Conservation (phyloP, 2,329 filamentous ascomycete species). For the Colletotrichum sidae region DNA sequence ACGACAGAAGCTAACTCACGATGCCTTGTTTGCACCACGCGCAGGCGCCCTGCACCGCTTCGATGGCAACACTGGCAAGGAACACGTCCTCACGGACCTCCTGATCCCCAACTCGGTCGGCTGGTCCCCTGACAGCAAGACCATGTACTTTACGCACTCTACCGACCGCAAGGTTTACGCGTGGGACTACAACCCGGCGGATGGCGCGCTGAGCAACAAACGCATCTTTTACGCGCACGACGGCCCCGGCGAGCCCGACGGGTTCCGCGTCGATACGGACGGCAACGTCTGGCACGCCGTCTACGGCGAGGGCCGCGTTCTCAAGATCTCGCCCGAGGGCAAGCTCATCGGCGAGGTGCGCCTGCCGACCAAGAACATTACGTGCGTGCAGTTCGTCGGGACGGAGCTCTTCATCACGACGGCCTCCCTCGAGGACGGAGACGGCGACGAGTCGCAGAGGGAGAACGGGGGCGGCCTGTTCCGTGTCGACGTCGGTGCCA, state of each 20-base stretch:
- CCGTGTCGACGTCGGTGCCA: constrained; percentile 79
- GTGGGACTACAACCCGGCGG: constrained; percentile 77
- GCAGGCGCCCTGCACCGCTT: constrained; percentile 81
- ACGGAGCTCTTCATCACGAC: constrained; percentile 83
- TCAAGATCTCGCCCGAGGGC: constrained; percentile 78
- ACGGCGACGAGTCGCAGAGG: constrained; percentile 68
- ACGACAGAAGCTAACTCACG: constrained; percentile 10
- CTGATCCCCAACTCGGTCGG: constrained; percentile 88
- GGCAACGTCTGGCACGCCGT: constrained; percentile 91
- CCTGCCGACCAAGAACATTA: constrained; percentile 82
- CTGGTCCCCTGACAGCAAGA: constrained; percentile 79
- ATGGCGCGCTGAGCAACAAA: constrained; percentile 74
- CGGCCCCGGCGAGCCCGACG: constrained; percentile 78
- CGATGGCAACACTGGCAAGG: constrained; percentile 68
- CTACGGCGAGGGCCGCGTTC: constrained; percentile 81
- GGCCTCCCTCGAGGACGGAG: constrained; percentile 73
- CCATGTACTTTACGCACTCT: constrained; percentile 87
- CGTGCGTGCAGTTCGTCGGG: constrained; percentile 84
- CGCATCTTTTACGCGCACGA: constrained; percentile 80
- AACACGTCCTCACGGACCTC: constrained; percentile 71
- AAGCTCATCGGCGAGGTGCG: constrained; percentile 79
- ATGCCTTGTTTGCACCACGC: background rate
- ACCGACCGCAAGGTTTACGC: constrained; percentile 76
- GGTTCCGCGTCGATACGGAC: constrained; percentile 84
- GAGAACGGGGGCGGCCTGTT: constrained; percentile 79